Evolutionary conservation across 2,329 filamentous ascomycete species (phyloP), one percentile per base, ranked within the genome.

Genomic region (Claviceps fusiformis): DNA sequence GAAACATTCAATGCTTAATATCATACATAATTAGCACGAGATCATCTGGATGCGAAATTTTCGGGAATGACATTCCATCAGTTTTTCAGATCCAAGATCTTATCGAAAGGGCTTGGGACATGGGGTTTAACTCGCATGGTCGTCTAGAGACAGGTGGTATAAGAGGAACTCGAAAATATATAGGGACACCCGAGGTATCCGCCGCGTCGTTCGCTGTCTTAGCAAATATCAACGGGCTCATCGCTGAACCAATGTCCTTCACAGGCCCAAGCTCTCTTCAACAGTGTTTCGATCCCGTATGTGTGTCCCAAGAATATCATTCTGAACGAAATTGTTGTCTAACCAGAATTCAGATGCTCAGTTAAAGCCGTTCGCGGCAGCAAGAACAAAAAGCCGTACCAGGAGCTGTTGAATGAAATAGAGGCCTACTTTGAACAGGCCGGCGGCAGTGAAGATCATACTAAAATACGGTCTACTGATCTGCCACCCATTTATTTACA

Each of bases 401-500:
- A 74, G 24, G 69, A 78, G 13, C 75, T 95, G n/a, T 74, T 89
- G 50, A 67, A 79, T 31, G 77, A 80, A 17, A 77, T 95, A 8
- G 85, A 91, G 62, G 68, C 73, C 1, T 96, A 96, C 65, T 96
- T 95, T 63, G 70, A 78, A 57, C 71, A 71, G n/a, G 77, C 76
- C 15, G 52, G 59, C 15, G 53, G 54, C 8, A 70, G 71, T 5
- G 71, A 73, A 7, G 70, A 79, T 39, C 56, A 58, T 17, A 54
- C 78, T 41, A 88, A 83, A 62, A 79, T 95, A n/a, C 77, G 81
- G 53, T 71, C 77, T 54, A 96, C 92, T 0, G 70, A 75, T 15
- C 73, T 92, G 8, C 84, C 92, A 44, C 91, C 93, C 0, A 84
- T 97, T 45, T 97, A 96, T 69, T 83, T 95, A 58, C 92, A 97